Base-by-base conservation (phyloP, 345 rosid species). In the Cardamine occulta region DNA sequence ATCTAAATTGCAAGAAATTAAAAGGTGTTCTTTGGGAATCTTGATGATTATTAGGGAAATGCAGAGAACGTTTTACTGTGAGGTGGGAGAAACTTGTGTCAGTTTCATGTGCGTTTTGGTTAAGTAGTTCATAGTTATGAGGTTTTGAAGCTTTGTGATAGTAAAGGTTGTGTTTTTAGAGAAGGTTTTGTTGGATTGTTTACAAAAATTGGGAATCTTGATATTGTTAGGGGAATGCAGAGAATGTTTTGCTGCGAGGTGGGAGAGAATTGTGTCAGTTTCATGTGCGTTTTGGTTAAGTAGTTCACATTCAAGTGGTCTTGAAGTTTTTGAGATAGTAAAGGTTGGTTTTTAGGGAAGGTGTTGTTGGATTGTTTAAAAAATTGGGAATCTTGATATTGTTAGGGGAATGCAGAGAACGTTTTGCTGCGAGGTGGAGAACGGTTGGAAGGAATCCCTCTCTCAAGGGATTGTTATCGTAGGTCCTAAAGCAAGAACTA, bases 321-420 rank as follows among this genome's bases (percentile, higher is more conserved):
- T 37, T 37, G 40, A 37, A 37, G 40, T 3, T 83, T 80, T 71
- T 67, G 77, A 73, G 73, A 51, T 64, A 68, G 77, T 77, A 78
- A 80, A 84, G 87, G 83, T 81, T 81, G 80, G n/a, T 78, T 59
- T 75, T 72, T 12, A 42, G 76, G 79, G 65, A 37, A 72, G n/a
- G 24, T 70, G 55, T 85, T 72, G 55, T 88, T 88, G 80, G 69
- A 51, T 82, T 81, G 80, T 88, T 85, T 85, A 70, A 83, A 73
- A 84, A 70, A 77, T 86, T 81, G 80, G 84, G 85, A 85, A 85
- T 84, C 91, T 88, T 95, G 97, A 91, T 91, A 83, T 87, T 90
- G 86, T 76, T 85, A 91, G 99, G 97, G 99, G 99, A 88, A 95
- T 95, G 96, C 99, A 88, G 93, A 91, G 86, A 87, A 83, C 57